Evolutionary conservation across 169 alveolate species (phyloP).

Genomic region (Plasmodium knowlesi): DNA sequence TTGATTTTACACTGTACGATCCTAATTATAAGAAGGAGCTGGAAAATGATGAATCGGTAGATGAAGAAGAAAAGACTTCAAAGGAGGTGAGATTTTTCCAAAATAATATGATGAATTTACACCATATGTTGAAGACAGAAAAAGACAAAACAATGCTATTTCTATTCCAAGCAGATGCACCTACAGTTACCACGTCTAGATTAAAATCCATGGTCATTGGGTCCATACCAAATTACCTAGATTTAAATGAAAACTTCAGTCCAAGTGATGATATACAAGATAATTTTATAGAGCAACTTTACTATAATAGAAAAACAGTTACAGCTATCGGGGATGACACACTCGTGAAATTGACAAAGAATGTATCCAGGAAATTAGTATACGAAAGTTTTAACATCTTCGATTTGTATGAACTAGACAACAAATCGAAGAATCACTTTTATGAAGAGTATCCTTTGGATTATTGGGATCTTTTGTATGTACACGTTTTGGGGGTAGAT

Average conservation of each 20-base stretch:
- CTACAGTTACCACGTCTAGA: slow-evolving; percentile 79
- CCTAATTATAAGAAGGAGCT: slow-evolving; percentile 56
- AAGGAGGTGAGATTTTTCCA: slow-evolving; percentile 37
- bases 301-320: slow-evolving; percentile 30
- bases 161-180: slow-evolving; percentile 79
- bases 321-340: slow-evolving; percentile 72
- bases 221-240: slow-evolving; percentile 76
- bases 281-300: slow-evolving; percentile 43
- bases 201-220: slow-evolving; percentile 79
- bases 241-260: slow-evolving; percentile 46
- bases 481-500: slow-evolving; percentile 82
- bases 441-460: slow-evolving; percentile 42
- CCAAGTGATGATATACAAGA: slow-evolving; percentile 40
- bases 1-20: slow-evolving; percentile 81
- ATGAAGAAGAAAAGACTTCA: slow-evolving; percentile 23
- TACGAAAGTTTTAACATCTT: slow-evolving; percentile 63
- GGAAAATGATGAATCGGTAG: neutral
- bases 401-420: slow-evolving; percentile 56
- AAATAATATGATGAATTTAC: slow-evolving; percentile 75
- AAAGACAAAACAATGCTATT: slow-evolving; percentile 60
- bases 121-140: slow-evolving; percentile 70
- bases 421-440: slow-evolving; percentile 29
- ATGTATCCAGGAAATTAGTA: slow-evolving; percentile 30
- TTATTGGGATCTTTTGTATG: slow-evolving; percentile 67
- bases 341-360: slow-evolving; percentile 19